Evolutionary conservation across 2,329 filamentous ascomycete genomes (phyloP).

Genomic region (Alternaria rosae): DNA sequence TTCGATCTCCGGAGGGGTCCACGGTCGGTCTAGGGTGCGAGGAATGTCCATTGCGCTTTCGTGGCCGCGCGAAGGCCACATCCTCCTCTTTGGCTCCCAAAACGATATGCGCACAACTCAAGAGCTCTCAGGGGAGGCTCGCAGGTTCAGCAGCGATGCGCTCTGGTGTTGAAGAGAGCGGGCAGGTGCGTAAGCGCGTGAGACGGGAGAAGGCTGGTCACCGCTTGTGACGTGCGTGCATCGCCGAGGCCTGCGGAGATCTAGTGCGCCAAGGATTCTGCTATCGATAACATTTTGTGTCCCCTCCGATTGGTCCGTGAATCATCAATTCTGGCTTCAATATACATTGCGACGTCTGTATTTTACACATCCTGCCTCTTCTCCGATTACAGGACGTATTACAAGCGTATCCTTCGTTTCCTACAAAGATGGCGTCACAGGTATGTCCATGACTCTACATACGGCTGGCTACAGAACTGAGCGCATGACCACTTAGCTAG

Average conservation of each 20-base stretch:
- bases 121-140: background rate
- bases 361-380: background rate
- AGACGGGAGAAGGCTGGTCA: constrained; percentile 5
- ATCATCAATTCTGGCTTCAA: constrained; percentile 22
- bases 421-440: constrained; percentile 33
- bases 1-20: constrained; percentile 42
- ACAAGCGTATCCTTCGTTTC: constrained; percentile 3
- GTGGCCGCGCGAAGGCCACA: constrained; percentile 19
- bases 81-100: constrained; percentile 18
- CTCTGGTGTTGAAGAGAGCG: constrained; percentile 1
- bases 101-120: constrained; percentile 1
- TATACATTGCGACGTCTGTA: constrained; percentile 17
- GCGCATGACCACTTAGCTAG: constrained; percentile 49
- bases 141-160: background rate
- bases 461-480: constrained; percentile 29
- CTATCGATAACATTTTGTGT: constrained; percentile 14
- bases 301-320: constrained; percentile 24
- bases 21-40: constrained; percentile 33
- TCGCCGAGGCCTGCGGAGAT: constrained; percentile 1
- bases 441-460: constrained; percentile 23
- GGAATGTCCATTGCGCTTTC: constrained; percentile 31
- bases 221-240: constrained; percentile 10
- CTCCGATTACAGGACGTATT: background rate
- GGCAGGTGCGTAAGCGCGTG: background rate
- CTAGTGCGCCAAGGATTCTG: background rate